Percentiles rank a stretch among this genome's conserved stretches.
phyloP scores from a whole-genome alignment of 495 filamentous ascomycete genomes.

The Bacidia rubella region DNA sequence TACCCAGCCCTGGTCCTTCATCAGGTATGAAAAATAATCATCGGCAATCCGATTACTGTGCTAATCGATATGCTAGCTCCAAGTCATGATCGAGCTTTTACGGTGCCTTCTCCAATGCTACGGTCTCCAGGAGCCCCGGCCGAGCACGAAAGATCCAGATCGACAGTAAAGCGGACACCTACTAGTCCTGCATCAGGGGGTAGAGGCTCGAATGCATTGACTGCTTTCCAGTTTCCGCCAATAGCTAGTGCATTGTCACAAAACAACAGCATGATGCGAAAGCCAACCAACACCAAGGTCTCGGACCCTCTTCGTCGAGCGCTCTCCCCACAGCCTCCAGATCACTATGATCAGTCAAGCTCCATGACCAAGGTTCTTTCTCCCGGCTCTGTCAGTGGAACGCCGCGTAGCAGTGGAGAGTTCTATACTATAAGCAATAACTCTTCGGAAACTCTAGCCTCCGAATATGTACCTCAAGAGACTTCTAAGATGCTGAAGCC shows the following conservation, averaged over 20 bases:
- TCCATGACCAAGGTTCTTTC: constrained; percentile 61
- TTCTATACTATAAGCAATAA: constrained; percentile 91
- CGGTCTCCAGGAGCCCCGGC: constrained; percentile 5
- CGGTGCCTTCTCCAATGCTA: constrained; percentile 12
- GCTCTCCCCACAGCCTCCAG: constrained; percentile 15
- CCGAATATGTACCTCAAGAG: constrained; percentile 68
- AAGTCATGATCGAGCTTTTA: constrained; percentile 10
- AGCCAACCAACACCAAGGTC: constrained; percentile 29
- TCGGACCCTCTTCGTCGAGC: constrained; percentile 1
- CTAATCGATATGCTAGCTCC: constrained; percentile 3
- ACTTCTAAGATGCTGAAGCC: constrained; percentile 33
- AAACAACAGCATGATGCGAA: constrained; percentile 10
- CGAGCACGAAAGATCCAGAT: constrained; percentile 1
- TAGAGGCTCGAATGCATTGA: constrained; percentile 35
- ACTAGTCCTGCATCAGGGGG: constrained; percentile 20
- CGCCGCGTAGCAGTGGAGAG: constrained; percentile 80
- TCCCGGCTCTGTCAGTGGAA: constrained; percentile 47
- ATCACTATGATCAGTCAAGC: constrained; percentile 31
- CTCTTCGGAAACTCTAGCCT: constrained; percentile 83
- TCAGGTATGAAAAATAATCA: constrained; percentile 2
- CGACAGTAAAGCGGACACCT: constrained; percentile 25
- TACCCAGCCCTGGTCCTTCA: constrained; percentile 16
- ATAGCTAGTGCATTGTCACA: constrained; percentile 24
- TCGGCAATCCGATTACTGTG: background rate
- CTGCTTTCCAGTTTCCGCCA: constrained; percentile 53